Evolutionary conservation across 257 asterid genomes (phyloP), one percentile per base, ranked within the genome.

Genomic region (Rubia yunnanensis): DNA sequence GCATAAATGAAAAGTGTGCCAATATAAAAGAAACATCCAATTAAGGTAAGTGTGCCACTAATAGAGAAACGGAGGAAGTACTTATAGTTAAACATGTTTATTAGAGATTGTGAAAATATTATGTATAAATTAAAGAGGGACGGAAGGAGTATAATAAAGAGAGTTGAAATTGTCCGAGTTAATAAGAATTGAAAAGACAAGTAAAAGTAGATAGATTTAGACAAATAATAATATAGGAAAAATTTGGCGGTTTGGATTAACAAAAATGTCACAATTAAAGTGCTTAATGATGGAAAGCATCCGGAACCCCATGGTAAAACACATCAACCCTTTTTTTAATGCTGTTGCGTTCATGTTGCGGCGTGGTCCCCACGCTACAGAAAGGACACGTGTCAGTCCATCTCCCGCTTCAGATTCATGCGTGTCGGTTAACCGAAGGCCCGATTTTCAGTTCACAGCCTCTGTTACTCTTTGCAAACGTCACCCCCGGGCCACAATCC

Each of bases 371-470:
- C 41, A 65, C 58, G 26, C 26, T 27, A 23, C 14, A 34, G 49
- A 10, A 27, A 24, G 9, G 35, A 71, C 83, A 75, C 84, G 70
- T 76, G 77, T 73, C 69, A 3, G 4, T 39, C 26, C 2, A 5
- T 65, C 70, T 23, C 49, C 15, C 49, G 13, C 58, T 66, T 44
- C 11, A 41, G 68, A 66, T 57, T 64, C 74, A 65, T 66, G 70
- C 81, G 81, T 70, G 79, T 76, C 78, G 72, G 57, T 67, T 73
- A 20, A 20, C 67, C 23, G 55, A 64, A 15, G 26, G 73, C 75
- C 78, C 70, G 71, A 72, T 66, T 52, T 57, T 73, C 79, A 59
- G 77, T 60, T 78, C 70, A 13, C 60, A 44, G 38, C 13, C 11
- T 14, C 73, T 23, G 61, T 54, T 22, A 70, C 26, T 55, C 44